Evolutionary conservation across 2,329 filamentous ascomycete species (phyloP).

Genomic region (Fusarium albosuccineum): DNA sequence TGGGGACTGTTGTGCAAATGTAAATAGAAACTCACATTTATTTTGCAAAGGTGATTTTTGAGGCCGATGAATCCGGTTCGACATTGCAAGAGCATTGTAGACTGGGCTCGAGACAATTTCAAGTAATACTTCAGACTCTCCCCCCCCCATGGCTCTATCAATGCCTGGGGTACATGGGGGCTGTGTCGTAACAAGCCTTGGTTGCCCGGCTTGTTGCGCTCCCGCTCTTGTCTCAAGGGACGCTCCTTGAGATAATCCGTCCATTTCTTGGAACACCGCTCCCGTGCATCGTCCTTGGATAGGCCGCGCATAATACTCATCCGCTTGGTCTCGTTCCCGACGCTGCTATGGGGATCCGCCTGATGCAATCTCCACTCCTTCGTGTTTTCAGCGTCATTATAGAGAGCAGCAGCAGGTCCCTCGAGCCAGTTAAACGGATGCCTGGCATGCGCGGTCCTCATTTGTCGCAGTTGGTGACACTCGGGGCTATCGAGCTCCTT

Average conservation of each 20-base stretch:
- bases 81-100: constrained; percentile 5
- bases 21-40: neutral
- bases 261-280: neutral
- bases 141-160: neutral
- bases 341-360: no score
- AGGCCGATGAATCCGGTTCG: constrained; percentile 3
- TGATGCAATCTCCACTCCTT: no score
- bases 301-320: neutral
- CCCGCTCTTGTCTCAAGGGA: neutral
- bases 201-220: no score
- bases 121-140: neutral
- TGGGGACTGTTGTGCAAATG: no score
- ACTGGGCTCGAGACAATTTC: neutral
- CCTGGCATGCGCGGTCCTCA: no score
- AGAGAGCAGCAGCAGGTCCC: no score
- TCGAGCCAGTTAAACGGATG: no score
- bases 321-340: no score
- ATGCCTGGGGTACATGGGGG: neutral
- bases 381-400: no score
- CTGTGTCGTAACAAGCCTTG: no score
- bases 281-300: neutral
- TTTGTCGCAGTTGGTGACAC: no score
- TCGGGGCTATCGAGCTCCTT: neutral
- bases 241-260: neutral
- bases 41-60: neutral